phyloP scores from a whole-genome alignment of 208 protist genomes.

The Trypanosoma scelopori region DNA sequence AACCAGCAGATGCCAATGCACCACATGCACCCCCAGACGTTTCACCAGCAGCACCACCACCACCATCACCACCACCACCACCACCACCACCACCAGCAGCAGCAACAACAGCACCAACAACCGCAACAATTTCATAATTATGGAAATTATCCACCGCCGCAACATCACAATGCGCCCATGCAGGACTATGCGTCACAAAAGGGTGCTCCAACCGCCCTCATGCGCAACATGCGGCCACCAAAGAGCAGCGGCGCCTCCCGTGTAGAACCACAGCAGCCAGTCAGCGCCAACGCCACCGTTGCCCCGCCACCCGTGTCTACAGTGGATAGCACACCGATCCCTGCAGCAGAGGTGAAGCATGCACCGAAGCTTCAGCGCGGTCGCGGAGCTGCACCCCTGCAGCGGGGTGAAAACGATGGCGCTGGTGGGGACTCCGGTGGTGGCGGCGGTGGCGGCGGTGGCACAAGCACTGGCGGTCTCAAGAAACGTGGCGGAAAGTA shows the following conservation, averaged over 20 bases:
- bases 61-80: conserved; percentile 34
- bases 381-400: conserved; percentile 34
- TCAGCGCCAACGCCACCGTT: conserved; percentile 21
- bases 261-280: conserved; percentile 32
- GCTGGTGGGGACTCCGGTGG: conserved; percentile 2
- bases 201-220: not conserved
- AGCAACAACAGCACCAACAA: conserved; percentile 21
- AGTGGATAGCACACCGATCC: conserved; percentile 36
- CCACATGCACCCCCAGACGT: conserved; percentile 21
- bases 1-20: conserved; percentile 26
- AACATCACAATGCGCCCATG: conserved; percentile 21
- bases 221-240: conserved; percentile 18
- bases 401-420: conserved; percentile 11
- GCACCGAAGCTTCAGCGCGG: conserved; percentile 46
- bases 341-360: conserved; percentile 33
- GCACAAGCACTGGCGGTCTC: conserved; percentile 5
- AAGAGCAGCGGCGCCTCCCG: conserved; percentile 24
- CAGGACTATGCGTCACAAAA: conserved; percentile 20
- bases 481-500: conserved; percentile 39
- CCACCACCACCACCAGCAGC: conserved; percentile 29
- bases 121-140: conserved; percentile 15
- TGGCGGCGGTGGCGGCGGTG: conserved; percentile 8
- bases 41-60: conserved; percentile 33
- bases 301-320: conserved; percentile 32
- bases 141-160: conserved; percentile 11